A percentile compares a stretch with the other conserved stretches of the same genome.
Evolutionary conservation across 306 rosid species (phyloP).

Genomic region (Trifolium repens): DNA sequence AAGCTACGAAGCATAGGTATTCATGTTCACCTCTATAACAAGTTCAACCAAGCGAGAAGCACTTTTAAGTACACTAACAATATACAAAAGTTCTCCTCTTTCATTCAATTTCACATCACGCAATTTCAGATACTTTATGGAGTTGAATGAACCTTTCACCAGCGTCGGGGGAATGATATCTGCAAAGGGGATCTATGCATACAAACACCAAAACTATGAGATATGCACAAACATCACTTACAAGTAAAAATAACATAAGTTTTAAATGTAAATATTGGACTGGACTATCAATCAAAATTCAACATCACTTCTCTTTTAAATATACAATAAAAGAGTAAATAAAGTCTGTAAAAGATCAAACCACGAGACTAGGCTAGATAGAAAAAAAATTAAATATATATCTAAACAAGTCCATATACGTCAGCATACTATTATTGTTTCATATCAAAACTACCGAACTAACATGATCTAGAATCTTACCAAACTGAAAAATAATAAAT

Average conservation of each 20-base stretch:
- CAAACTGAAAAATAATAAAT: background rate
- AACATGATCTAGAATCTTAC: background rate
- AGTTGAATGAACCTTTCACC: background rate
- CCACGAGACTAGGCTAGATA: too few relatives aligned
- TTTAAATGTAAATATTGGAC: background rate
- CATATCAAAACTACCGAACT: background rate
- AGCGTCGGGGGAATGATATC: background rate
- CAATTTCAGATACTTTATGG: background rate
- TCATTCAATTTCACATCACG: background rate
- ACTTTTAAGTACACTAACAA: slow-evolving; percentile 22
- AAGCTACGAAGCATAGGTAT: too few relatives aligned
- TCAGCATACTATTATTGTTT: background rate
- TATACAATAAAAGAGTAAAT: background rate
- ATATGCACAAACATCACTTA: background rate
- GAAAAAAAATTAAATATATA: too few relatives aligned
- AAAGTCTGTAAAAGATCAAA: background rate
- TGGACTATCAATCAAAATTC: background rate
- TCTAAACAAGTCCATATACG: too few relatives aligned
- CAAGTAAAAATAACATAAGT: background rate
- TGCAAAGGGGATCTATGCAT: background rate
- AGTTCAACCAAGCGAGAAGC: slow-evolving; percentile 27
- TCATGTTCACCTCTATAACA: slow-evolving; percentile 17
- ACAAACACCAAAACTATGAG: background rate
- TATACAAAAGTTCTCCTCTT: background rate
- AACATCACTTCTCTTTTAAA: background rate